A percentile compares a stretch with the other conserved stretches of the same genome.
phyloP scores from a whole-genome alignment of 371 early-diverging fungal species.

The Mucor velutinosus region DNA sequence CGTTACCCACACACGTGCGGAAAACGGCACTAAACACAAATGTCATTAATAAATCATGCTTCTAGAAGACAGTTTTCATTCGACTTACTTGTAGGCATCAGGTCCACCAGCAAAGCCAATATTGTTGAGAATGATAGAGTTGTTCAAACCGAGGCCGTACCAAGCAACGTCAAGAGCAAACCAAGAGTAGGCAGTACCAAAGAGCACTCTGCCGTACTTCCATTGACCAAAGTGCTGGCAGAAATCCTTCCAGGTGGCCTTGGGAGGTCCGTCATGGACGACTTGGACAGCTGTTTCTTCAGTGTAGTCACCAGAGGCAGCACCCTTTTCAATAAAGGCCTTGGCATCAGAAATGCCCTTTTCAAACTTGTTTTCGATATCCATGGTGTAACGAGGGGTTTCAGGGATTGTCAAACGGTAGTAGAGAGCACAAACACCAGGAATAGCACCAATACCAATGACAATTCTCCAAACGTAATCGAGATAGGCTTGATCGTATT shows the following conservation, averaged over 20 bases:
- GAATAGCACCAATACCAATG: slow-evolving; percentile 71
- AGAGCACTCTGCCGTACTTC: slow-evolving; percentile 55
- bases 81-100: slow-evolving; percentile 44
- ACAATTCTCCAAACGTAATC: slow-evolving; percentile 81
- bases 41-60: neutral
- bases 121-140: slow-evolving; percentile 61
- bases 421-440: slow-evolving; percentile 61
- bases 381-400: slow-evolving; percentile 80
- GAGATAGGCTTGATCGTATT: slow-evolving; percentile 52
- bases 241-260: slow-evolving; percentile 60
- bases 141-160: slow-evolving; percentile 85
- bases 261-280: slow-evolving; percentile 16
- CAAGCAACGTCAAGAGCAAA: slow-evolving; percentile 85
- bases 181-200: slow-evolving; percentile 68
- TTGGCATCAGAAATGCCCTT: slow-evolving; percentile 57
- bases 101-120: slow-evolving; percentile 66
- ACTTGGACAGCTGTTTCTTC: slow-evolving; percentile 3
- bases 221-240: slow-evolving; percentile 57
- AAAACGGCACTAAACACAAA: slow-evolving; percentile 32
- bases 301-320: slow-evolving; percentile 33
- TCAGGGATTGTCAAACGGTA: slow-evolving; percentile 85
- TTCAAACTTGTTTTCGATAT: slow-evolving; percentile 65
- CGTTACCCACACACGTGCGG: slow-evolving; percentile 65
- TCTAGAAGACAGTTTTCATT: neutral
- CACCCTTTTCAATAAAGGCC: slow-evolving; percentile 41